Base-by-base conservation (phyloP, 306 rosid genomes). In the Gastrolobium villosum region DNA sequence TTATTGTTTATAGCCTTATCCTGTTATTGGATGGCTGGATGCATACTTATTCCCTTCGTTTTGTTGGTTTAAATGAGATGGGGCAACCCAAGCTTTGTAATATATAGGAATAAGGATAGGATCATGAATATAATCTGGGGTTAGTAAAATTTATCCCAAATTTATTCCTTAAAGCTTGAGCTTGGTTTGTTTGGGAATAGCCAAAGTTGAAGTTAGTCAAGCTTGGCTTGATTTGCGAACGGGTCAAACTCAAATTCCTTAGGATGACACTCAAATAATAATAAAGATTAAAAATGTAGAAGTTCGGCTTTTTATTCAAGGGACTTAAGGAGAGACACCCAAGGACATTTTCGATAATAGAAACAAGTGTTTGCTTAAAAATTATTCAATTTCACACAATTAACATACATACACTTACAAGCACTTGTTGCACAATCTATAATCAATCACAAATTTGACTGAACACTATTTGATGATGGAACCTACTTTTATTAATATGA, bases 401-500 rank as follows among this genome's bases (percentile, higher is more conserved):
- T 57, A 65, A 49, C 46, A 36, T 62, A 45, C 82, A 13, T 59
- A 31, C 74, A 48, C 26, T 39, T 81, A 41, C 72, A 66, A 66
- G 61, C 46, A 32, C 65, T 5, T 43, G 69, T 72, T 73, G 70
- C 65, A 36, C 63, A 37, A 74, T 74, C 10, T 74, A 57, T 48
- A 67, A 49, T 70, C 64, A 75, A 46, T 59, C 48, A 48, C 40
- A 59, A 67, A 44, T 28, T 49, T 70, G 55, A 57, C 28, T 30
- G 9, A 57, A 61, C 36, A 50, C 67, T 60, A 69, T 48, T 74
- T n/a, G n/a, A n/a, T n/a, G n/a, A n/a, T n/a, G n/a, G n/a, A n/a
- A n/a, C n/a, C n/a, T n/a, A n/a, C n/a, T n/a, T n/a, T n/a, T n/a
- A n/a, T n/a, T n/a, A n/a, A n/a, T n/a, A n/a, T n/a, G n/a, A n/a